A percentile compares a stretch with the other conserved stretches of the same genome.
phyloP scores from a whole-genome alignment of 257 asterid species.

The Haberlea rhodopensis region DNA sequence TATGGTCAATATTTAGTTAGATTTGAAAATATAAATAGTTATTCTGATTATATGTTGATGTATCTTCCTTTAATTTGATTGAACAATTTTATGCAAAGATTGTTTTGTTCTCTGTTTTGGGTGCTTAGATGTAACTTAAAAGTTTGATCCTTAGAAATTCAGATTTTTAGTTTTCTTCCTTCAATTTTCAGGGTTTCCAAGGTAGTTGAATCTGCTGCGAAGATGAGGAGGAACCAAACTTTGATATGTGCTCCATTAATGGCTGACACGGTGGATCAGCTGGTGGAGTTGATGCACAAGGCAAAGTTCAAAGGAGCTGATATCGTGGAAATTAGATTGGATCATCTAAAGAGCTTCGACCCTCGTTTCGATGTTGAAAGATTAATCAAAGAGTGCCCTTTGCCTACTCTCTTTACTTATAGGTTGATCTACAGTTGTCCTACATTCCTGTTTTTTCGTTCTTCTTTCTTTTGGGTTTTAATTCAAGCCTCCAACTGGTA shows the following conservation, averaged over 20 bases:
- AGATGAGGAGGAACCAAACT: slow-evolving; percentile 56
- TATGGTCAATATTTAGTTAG: not conserved
- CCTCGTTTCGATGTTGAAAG: slow-evolving; percentile 49
- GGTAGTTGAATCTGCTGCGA: slow-evolving; percentile 46
- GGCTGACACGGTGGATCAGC: slow-evolving; percentile 77
- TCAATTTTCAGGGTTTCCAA: slow-evolving; percentile 31
- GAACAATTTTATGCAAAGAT: not conserved
- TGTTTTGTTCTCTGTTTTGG: not conserved
- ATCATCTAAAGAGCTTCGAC: slow-evolving; percentile 65
- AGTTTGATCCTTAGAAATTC: not conserved
- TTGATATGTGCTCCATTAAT: slow-evolving; percentile 92
- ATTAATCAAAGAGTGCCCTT: slow-evolving; percentile 65
- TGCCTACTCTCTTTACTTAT: slow-evolving; percentile 95
- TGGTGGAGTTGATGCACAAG: slow-evolving; percentile 63
- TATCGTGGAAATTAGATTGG: slow-evolving; percentile 87
- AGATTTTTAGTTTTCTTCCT: not conserved
- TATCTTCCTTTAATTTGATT: too few relatives aligned
- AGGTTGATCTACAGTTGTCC: slow-evolving; percentile 48
- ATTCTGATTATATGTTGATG: too few relatives aligned
- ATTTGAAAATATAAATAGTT: too few relatives aligned
- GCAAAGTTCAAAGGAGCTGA: slow-evolving; percentile 85
- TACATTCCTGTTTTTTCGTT: not conserved
- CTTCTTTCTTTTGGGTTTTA: not conserved
- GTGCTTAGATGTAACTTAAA: not conserved
- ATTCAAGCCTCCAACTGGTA: not conserved